These are phyloP conservation scores for Rhamnella rubrinervis DNA, from an alignment of 331 rosid genomes.

Conservation along the genomic window DNA sequence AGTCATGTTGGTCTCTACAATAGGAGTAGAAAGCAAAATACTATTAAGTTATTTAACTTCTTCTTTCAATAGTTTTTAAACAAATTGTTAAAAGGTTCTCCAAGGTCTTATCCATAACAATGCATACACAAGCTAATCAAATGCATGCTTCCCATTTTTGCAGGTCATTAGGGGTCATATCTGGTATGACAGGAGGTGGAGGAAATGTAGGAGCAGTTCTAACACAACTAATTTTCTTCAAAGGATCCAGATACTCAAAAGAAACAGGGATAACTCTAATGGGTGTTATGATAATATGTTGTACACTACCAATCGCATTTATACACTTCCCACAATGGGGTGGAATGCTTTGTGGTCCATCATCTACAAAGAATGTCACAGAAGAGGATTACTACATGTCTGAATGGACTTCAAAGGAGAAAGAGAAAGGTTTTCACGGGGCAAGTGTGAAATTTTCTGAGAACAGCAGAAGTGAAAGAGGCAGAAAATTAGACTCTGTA, in stretches of 20 bases:
- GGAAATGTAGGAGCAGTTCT: conserved; percentile 91
- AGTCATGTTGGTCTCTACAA: too few species aligned
- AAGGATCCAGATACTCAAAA: conserved; percentile 69
- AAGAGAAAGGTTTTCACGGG: conserved; percentile 53
- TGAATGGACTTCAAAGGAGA: conserved; percentile 72
- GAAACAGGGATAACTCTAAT: conserved; percentile 76
- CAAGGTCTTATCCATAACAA: not conserved
- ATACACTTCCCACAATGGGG: conserved; percentile 96
- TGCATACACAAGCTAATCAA: not conserved
- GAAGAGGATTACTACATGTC: conserved; percentile 78
- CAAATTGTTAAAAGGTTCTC: too few species aligned
- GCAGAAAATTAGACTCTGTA: conserved; percentile 34
- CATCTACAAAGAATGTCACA: conserved; percentile 37
- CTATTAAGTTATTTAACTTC: too few species aligned
- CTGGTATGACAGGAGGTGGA: conserved; percentile 99
- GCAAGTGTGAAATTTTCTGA: conserved; percentile 75
- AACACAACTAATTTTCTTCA: conserved; percentile 81
- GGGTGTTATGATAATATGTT: conserved; percentile 77
- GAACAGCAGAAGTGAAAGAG: conserved; percentile 71
- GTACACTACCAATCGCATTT: conserved; percentile 58
- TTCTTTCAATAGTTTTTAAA: too few species aligned
- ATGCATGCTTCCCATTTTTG: not conserved
- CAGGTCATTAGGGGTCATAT: conserved; percentile 84
- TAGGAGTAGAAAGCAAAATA: too few species aligned
- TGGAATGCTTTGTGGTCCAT: conserved; percentile 79